phyloP scores from a whole-genome alignment of 2,329 filamentous ascomycete genomes.

The Penicillium concentricum region DNA sequence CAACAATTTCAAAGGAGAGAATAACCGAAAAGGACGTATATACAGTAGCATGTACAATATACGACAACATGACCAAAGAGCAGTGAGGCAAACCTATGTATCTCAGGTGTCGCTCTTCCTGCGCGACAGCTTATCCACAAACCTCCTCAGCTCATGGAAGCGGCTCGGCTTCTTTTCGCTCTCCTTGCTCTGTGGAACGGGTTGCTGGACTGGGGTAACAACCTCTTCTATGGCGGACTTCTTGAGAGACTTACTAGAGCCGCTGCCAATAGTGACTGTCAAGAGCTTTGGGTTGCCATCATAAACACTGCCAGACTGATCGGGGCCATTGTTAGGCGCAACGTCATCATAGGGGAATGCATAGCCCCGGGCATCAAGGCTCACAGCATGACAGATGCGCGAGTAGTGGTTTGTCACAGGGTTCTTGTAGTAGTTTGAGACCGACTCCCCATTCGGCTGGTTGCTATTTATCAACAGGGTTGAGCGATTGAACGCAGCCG shows the following conservation, averaged over 20 bases:
- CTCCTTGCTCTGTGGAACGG: neutral
- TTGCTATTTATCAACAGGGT: slow-evolving; percentile 58
- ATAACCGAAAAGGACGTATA: neutral
- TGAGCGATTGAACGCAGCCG: slow-evolving; percentile 72
- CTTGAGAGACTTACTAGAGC: slow-evolving; percentile 2
- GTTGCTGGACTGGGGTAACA: neutral
- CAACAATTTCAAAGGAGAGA: neutral
- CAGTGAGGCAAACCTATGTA: neutral
- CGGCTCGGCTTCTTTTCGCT: neutral
- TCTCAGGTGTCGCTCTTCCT: slow-evolving; percentile 2
- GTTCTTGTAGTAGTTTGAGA: slow-evolving; percentile 55
- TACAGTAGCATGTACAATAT: neutral
- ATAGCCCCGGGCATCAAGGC: slow-evolving; percentile 62
- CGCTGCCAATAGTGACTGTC: slow-evolving; percentile 57
- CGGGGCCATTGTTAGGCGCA: slow-evolving; percentile 51
- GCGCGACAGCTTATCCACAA: slow-evolving; percentile 12
- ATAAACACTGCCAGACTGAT: slow-evolving; percentile 64
- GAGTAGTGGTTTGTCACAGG: slow-evolving; percentile 65
- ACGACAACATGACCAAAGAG: neutral
- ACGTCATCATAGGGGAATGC: slow-evolving; percentile 74
- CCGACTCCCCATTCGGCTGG: slow-evolving; percentile 55
- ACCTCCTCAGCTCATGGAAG: slow-evolving; percentile 7
- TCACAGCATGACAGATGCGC: slow-evolving; percentile 62
- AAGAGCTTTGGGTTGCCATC: slow-evolving; percentile 57
- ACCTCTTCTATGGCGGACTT: neutral